Base-by-base conservation (phyloP, 352 stramenopile genomes). In the Aphanomyces euteiches region DNA sequence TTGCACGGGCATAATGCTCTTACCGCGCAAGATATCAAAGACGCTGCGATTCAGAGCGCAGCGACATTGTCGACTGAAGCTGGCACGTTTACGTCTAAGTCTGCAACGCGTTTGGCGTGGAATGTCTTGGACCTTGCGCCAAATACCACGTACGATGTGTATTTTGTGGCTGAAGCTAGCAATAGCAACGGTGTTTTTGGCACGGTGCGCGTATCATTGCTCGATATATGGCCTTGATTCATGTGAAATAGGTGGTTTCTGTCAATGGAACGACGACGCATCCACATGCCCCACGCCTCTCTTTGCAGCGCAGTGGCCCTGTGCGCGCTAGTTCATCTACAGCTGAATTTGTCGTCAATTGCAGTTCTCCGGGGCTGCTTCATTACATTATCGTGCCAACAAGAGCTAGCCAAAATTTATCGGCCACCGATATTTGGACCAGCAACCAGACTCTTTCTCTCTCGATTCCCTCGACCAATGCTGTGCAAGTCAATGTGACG, bases 121-220 rank as follows among this genome's bases (percentile, higher is more conserved):
- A 39, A 72, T 2, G 74, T 92, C 1, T 34, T 74, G 6, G 74
- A 79, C 0, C 69, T 94, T 12, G 21, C 56, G 8, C 28, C 82
- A 0, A 92, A 92, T 58, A 84, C 75, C 28, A 90, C 77, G 75
- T 94, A 92, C 74, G 85, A 92, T 45, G 84, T 92, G 69, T 92
- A 88, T 75, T 88, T 94, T 73, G 85, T 94, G 7, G 79, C 81
- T 12, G 84, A 94, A 53, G 86, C 91, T 19, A 78, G 79, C 10
- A 78, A 79, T 40, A 94, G 86, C 72, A 92, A 94, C 50, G 86
- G 84, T 3, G 84, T 94, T 8, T 94, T 87, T 60, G 86, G 86
- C 6, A 63, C 75, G 5, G 84, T 70, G 45, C 36, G 39, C 5
- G 12, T 17, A 28, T 10, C 8, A 28, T 36, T 40, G 56, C 17